These are phyloP conservation scores for Quercus tomentella DNA, from an alignment of 331 rosid genomes.

Conservation along the genomic window DNA sequence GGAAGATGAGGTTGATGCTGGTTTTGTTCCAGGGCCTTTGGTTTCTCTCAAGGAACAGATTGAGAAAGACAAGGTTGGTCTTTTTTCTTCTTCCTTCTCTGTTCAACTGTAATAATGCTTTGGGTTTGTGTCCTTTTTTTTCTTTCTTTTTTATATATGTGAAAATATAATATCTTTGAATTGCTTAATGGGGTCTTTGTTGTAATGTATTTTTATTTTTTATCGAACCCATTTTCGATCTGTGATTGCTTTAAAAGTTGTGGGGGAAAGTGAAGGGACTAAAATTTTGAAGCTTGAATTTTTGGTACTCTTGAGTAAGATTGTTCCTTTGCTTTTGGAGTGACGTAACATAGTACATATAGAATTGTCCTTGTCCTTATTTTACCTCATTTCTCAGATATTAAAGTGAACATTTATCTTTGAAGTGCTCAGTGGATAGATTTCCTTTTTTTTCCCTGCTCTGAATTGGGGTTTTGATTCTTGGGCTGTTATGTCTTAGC, in stretches of 20 bases:
- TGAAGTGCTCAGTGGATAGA: background rate
- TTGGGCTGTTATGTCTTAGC: background rate
- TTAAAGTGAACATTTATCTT: background rate
- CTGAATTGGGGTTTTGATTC: background rate
- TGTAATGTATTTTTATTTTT: background rate
- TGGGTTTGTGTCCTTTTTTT: background rate
- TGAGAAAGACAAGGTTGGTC: conserved; percentile 77
- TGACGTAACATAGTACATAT: background rate
- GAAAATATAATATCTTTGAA: background rate
- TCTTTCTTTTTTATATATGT: background rate
- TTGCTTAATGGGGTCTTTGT: background rate
- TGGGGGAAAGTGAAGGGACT: background rate
- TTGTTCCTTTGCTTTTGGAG: background rate
- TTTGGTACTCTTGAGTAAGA: background rate
- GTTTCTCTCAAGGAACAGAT: conserved; percentile 94
- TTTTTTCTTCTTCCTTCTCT: background rate
- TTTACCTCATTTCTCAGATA: background rate
- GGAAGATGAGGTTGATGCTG: conserved; percentile 24
- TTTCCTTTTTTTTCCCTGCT: background rate
- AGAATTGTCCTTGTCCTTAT: background rate
- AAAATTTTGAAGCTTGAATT: background rate
- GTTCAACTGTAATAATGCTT: background rate
- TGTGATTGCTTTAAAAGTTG: background rate
- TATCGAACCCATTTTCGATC: background rate
- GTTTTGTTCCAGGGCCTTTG: conserved; percentile 82